Evolutionary conservation across 495 filamentous ascomycete genomes (phyloP).

Genomic region (Lophium mytilinum): DNA sequence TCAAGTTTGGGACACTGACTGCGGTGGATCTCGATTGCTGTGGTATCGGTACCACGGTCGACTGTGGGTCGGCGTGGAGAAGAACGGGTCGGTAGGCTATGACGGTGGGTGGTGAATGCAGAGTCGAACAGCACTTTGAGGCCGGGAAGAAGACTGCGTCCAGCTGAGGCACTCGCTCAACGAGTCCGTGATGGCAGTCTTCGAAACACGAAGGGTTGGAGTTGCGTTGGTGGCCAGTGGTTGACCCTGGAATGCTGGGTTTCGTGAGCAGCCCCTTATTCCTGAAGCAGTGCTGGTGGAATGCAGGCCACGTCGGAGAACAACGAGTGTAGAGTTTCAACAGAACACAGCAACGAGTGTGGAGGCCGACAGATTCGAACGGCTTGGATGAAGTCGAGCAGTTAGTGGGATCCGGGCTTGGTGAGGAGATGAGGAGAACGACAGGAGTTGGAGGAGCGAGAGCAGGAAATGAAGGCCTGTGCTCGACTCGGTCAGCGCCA

Average conservation of each 20-base stretch:
- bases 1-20: neutral
- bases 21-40: neutral
- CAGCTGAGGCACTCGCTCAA: constrained; percentile 25
- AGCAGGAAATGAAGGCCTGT: neutral
- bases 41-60: neutral
- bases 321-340: neutral
- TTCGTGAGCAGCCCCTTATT: constrained; percentile 18
- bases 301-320: neutral
- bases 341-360: neutral
- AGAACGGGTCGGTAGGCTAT: neutral
- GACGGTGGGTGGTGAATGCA: neutral
- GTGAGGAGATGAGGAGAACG: neutral
- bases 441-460: neutral
- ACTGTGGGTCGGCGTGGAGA: neutral
- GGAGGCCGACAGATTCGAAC: neutral
- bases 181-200: constrained; percentile 22
- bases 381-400: neutral
- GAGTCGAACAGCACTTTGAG: neutral
- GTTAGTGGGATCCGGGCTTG: neutral
- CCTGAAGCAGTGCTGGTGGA: neutral
- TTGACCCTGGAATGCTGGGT: constrained; percentile 23
- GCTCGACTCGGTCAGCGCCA: neutral
- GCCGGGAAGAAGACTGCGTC: neutral
- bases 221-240: neutral
- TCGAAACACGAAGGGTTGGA: constrained; percentile 25